Base-by-base conservation (phyloP, 768 basidiomycete species). In the Crassisporium funariophilum region DNA sequence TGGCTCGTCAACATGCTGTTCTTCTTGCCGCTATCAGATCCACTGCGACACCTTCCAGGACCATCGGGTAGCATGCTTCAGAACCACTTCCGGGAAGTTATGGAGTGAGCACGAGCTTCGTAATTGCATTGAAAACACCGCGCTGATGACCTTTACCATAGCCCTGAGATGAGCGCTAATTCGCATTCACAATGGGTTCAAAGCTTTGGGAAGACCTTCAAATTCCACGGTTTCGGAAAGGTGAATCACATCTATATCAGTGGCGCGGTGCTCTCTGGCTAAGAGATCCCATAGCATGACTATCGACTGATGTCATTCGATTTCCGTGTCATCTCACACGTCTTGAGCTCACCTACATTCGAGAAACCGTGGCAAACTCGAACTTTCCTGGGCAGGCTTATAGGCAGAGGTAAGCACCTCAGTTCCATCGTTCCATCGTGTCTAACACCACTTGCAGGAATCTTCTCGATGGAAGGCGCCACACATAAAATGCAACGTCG, bases 361-460 rank as follows among this genome's bases (percentile, higher is more conserved):
- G 73, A 80, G 54, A 83, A 79, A 56, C 80, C 81, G 5, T 79
- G 77, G 78, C 77, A 78, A 55, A 81, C 80, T 3, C 70, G 78
- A 12, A 46, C 63, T 24, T 65, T 79, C 27, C 58, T 83, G n/a
- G 62, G 70, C 16, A 65, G 71, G 23, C 63, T 81, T 4, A 68
- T 82, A 53, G 80, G 80, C 5, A 67, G 67, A 60, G 79, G 79
- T 78, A 46, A 41, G n/a, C n/a, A n/a, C n/a, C n/a, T n/a, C n/a
- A n/a, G n/a, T n/a, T n/a, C 10, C 6, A 19, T 16, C 0, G 17
- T 17, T 39, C 35, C 15, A 25, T 25, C 12, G 44, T 41, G 23
- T 39, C 21, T 44, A 24, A 40, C 15, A 50, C 8, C 8, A 17
- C 42, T 24, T 44, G 4, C 39, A 77, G 79, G 79, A 15, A 67